A percentile compares a stretch with the other conserved stretches of the same genome.
Conservation (phyloP, 2,329 filamentous ascomycete genomes). For the Phialocephala sp. region DNA sequence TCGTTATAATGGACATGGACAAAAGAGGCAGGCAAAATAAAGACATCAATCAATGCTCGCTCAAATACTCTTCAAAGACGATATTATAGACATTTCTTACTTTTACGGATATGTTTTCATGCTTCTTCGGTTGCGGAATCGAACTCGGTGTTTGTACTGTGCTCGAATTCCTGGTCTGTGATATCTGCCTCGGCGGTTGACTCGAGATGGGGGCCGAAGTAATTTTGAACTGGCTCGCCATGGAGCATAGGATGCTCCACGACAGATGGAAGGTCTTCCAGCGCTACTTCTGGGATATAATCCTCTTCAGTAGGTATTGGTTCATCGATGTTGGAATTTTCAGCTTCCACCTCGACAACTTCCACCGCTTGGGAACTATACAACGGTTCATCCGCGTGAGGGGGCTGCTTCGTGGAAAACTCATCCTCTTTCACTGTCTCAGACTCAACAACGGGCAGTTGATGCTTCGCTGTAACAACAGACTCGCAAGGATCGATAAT, state of each 20-base stretch:
- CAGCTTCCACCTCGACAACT: neutral
- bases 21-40: neutral
- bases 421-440: neutral
- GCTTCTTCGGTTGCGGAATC: neutral
- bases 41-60: conserved; percentile 14
- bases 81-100: neutral
- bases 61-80: conserved; percentile 5
- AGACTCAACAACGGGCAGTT: neutral
- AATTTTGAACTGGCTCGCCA: neutral
- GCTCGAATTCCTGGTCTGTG: neutral
- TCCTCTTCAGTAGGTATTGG: neutral
- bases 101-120: too few relatives aligned
- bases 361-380: neutral
- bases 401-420: neutral
- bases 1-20: neutral
- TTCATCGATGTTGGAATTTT: neutral
- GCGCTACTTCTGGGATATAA: neutral
- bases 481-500: conserved; percentile 6
- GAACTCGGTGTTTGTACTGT: neutral
- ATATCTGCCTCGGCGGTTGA: neutral
- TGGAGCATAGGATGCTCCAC: neutral
- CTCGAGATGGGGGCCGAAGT: neutral
- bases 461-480: neutral
- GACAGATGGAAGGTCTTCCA: neutral
- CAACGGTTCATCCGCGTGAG: neutral